Evolutionary conservation across 495 filamentous ascomycete genomes (phyloP).

Genomic region (Thermothielavioides terrestris): DNA sequence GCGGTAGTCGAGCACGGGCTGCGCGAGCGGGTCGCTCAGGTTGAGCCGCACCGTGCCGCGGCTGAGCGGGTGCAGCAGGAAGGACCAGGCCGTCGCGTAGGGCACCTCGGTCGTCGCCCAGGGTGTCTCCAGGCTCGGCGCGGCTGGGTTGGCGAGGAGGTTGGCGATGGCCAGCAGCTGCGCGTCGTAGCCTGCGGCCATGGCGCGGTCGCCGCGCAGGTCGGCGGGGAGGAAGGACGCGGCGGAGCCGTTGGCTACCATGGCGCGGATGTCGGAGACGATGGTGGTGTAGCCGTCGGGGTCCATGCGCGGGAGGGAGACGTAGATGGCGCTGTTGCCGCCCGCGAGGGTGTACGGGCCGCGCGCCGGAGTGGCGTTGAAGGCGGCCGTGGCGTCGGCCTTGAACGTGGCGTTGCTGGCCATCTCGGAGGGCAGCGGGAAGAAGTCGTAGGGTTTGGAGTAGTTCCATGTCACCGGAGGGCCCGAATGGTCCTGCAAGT

Average conservation of each 20-base stretch:
- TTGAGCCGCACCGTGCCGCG: constrained; percentile 27
- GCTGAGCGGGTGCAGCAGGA: constrained; percentile 29
- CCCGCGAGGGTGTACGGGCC: constrained; percentile 21
- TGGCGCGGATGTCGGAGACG: constrained; percentile 7
- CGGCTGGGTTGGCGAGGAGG: constrained; percentile 8
- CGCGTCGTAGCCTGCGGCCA: constrained; percentile 17
- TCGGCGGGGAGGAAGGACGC: constrained; percentile 13
- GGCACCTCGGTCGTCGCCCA: constrained; percentile 13
- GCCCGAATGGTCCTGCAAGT: constrained; percentile 21
- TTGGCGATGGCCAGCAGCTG: constrained; percentile 17
- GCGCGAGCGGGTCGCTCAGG: constrained; percentile 19
- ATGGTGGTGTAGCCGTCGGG: background rate
- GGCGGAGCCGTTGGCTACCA: background rate
- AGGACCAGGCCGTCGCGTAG: constrained; percentile 1
- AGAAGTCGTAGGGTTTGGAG: constrained; percentile 10
- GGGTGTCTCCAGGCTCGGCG: constrained; percentile 21
- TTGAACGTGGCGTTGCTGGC: constrained; percentile 16
- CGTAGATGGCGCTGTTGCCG: constrained; percentile 21
- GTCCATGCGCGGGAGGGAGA: constrained; percentile 16
- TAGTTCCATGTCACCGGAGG: constrained; percentile 15
- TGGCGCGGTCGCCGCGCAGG: background rate
- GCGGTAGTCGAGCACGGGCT: constrained; percentile 24
- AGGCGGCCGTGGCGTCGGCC: constrained; percentile 13
- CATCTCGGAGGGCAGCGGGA: constrained; percentile 10
- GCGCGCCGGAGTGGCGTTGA: constrained; percentile 12